Percentiles rank a stretch among this genome's conserved stretches.
Conservation (phyloP, 2,329 filamentous ascomycete species). For the Colletotrichum siamense region DNA sequence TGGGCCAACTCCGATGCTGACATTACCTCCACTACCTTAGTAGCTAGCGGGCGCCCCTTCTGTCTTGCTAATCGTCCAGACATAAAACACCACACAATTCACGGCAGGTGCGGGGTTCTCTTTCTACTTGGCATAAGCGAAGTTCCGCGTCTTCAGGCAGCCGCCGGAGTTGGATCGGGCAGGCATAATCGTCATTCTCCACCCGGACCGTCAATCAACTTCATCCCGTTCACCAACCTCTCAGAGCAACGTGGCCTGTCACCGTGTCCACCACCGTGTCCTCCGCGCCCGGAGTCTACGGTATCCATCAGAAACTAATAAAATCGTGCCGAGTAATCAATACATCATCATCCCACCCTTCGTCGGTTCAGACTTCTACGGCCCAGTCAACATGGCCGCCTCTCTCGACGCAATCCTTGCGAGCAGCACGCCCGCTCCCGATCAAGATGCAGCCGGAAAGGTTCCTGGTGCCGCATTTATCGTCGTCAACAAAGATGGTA, state of each 20-base stretch:
- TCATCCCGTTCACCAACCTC: neutral
- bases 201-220: neutral
- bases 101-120: neutral
- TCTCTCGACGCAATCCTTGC: constrained; percentile 29
- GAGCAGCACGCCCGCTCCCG: constrained; percentile 30
- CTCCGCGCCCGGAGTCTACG: neutral
- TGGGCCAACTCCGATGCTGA: neutral
- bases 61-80: neutral
- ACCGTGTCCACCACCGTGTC: constrained; percentile 17
- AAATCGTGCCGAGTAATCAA: neutral
- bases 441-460: constrained; percentile 34
- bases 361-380: too few species aligned
- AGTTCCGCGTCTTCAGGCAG: neutral
- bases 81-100: neutral
- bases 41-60: neutral
- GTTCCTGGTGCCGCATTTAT: constrained; percentile 42
- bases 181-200: neutral
- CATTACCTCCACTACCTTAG: neutral
- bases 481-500: constrained; percentile 37
- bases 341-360: neutral
- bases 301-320: neutral
- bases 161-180: neutral
- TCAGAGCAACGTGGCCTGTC: constrained; percentile 7
- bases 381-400: neutral
- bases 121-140: neutral